Percentiles rank a stretch among this genome's conserved stretches.
These are phyloP conservation scores for Penicillium ochrochloron DNA, from an alignment of 495 filamentous ascomycete genomes.

Conservation along the genomic window DNA sequence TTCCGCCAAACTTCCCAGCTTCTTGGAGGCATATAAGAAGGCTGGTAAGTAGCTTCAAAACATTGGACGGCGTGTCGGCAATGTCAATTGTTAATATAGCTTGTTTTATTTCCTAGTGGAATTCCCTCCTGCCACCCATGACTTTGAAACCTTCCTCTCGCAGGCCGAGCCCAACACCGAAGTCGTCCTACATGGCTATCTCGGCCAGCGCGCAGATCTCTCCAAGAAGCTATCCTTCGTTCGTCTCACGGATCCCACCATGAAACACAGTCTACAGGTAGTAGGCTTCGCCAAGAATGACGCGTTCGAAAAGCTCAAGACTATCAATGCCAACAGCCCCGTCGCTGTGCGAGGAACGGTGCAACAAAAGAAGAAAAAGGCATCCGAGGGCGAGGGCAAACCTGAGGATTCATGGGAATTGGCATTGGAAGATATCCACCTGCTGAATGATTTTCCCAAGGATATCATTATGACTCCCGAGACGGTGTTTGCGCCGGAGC, in stretches of 20 bases:
- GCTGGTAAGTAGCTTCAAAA: conserved; percentile 44
- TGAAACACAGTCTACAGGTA: conserved; percentile 55
- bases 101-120: conserved; percentile 43
- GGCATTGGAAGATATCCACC: conserved; percentile 62
- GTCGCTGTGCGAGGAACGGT: conserved; percentile 56
- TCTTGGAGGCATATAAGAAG: conserved; percentile 53
- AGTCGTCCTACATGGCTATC: conserved; percentile 73
- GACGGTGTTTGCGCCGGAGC: conserved; percentile 70
- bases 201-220: conserved; percentile 64
- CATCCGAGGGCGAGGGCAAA: conserved; percentile 27
- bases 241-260: conserved; percentile 57
- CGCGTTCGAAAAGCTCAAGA: conserved; percentile 51
- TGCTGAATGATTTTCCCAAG: conserved; percentile 75
- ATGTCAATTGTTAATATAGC: conserved; percentile 18
- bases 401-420: conserved; percentile 59
- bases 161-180: conserved; percentile 47
- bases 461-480: conserved; percentile 75
- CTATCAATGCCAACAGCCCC: conserved; percentile 54
- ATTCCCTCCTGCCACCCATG: conserved; percentile 55
- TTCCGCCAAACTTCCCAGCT: conserved; percentile 26
- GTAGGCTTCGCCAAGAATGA: conserved; percentile 52
- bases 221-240: conserved; percentile 71
- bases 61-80: neutral
- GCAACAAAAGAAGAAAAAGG: conserved; percentile 47
- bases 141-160: conserved; percentile 50